Evolutionary conservation across 2,329 filamentous ascomycete species (phyloP), one percentile per base, ranked within the genome.

Genomic region (Xylariaceae sp.): DNA sequence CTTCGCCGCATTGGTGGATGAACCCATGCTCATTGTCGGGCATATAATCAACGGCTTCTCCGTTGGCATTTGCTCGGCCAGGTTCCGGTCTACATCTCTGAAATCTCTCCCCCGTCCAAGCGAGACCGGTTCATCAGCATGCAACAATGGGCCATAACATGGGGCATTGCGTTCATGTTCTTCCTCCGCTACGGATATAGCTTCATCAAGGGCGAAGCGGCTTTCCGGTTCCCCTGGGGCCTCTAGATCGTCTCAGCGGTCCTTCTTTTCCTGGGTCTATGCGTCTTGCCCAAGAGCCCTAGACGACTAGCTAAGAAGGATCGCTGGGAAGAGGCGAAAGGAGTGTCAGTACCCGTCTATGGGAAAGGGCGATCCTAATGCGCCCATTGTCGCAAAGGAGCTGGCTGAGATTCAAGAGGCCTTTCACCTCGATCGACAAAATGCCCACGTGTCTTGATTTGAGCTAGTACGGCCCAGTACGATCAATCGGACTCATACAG

Each of bases 391-490:
- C 8, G 74, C 74, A 8, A 81, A 78, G 26, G 91, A 95, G 71
- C 76, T 90, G 70, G 76, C 85, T 17, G 89, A 93, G 63, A 94
- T 95, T 69, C 83, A 85, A 62, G 84, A 88, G 34, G 87, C 87
- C 72, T 84, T 88, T 65, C 87, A 91, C 47, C 89, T 93, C 61
- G 90, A 95, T 73, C 82, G 85, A 16, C 76, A 80, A 23, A 89
- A 91, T 69, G 77, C 85, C 12, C 82, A 92, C 62, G 87, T 90
- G 17, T 85, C 84, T 7, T 91, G 90, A 69, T 64, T 87, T 2
- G 89, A 94, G 69, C 81, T 95, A 1, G 82, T 95, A 75, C 83
- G 81, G 64, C 89, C 89, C 1, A 77, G 78, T n/a, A 91, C 91
- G 86, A 79, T 91, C 70, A 88, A 91, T 74, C 83, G 89, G 26